Conservation (phyloP, 306 rosid species). For the Dryas octopetala region DNA sequence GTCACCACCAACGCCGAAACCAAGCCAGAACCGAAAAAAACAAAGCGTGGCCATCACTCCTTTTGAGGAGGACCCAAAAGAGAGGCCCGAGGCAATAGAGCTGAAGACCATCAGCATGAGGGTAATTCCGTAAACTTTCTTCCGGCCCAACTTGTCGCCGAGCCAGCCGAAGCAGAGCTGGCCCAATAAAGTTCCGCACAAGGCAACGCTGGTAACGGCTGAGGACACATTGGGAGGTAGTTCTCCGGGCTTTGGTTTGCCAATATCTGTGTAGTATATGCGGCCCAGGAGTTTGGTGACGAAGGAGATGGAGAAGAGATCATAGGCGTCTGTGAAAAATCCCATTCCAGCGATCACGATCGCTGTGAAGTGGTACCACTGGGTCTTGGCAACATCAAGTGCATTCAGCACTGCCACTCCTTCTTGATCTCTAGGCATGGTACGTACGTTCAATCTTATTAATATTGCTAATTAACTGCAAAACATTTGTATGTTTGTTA, state of each 20-base stretch:
- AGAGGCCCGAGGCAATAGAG: conserved; percentile 8
- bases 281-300: conserved; percentile 5
- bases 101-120: conserved; percentile 1
- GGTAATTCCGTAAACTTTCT: conserved; percentile 1
- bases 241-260: background rate
- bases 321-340: conserved; percentile 15
- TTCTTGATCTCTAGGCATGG: conserved; percentile 4
- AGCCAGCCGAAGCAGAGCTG: conserved; percentile 18
- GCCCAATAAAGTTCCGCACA: background rate
- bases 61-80: background rate
- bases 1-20: conserved; percentile 2
- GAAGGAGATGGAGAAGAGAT: conserved; percentile 7
- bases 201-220: background rate
- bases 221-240: conserved; percentile 10
- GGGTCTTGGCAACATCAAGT: conserved; percentile 16
- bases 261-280: background rate
- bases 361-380: conserved; percentile 18
- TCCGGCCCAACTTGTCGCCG: too few species aligned
- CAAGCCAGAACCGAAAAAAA: conserved; percentile 14
- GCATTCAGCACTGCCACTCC: conserved; percentile 9
- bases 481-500: background rate
- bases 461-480: background rate
- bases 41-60: conserved; percentile 11
- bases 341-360: conserved; percentile 15
- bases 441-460: background rate